These are phyloP conservation scores for Boletus austroedulis DNA, from an alignment of 1,284 basidiomycete genomes.

Conservation along the genomic window DNA sequence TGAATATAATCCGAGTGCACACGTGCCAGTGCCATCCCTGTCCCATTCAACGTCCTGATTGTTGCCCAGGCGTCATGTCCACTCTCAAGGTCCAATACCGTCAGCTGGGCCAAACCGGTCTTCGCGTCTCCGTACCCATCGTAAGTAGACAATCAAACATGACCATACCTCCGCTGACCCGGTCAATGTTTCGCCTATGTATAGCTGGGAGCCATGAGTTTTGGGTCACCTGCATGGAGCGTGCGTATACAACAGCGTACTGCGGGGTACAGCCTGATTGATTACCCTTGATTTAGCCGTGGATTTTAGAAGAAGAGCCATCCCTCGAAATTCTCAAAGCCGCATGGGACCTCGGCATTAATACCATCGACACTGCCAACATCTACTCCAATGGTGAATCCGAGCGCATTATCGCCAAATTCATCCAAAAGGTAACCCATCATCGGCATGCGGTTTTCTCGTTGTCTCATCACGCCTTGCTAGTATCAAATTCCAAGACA, in stretches of 20 bases:
- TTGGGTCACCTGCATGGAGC: conserved; percentile 42
- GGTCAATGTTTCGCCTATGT: neutral
- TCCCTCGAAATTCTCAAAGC: conserved; percentile 43
- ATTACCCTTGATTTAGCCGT: conserved; percentile 29
- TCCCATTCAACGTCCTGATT: neutral
- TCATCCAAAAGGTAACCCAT: conserved; percentile 44
- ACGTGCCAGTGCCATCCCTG: no score
- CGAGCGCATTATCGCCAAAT: conserved; percentile 48
- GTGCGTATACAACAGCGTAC: conserved; percentile 14
- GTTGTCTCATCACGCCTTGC: neutral
- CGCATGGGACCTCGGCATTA: conserved; percentile 47
- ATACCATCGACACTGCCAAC: conserved; percentile 57
- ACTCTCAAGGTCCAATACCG: conserved; percentile 36
- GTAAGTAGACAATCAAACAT: conserved; percentile 18
- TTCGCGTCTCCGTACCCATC: conserved; percentile 51
- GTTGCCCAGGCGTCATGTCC: conserved; percentile 4
- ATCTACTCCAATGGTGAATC: conserved; percentile 53
- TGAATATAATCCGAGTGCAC: no score
- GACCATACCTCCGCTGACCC: neutral
- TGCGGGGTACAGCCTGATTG: neutral
- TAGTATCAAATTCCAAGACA: conserved; percentile 56
- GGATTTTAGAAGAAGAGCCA: conserved; percentile 47
- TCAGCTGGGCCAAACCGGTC: conserved; percentile 47
- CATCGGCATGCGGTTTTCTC: neutral
- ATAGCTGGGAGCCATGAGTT: conserved; percentile 49